Evolutionary conservation across 1,284 basidiomycete genomes (phyloP).

Genomic region (Cutaneotrichosporon spelunceum): DNA sequence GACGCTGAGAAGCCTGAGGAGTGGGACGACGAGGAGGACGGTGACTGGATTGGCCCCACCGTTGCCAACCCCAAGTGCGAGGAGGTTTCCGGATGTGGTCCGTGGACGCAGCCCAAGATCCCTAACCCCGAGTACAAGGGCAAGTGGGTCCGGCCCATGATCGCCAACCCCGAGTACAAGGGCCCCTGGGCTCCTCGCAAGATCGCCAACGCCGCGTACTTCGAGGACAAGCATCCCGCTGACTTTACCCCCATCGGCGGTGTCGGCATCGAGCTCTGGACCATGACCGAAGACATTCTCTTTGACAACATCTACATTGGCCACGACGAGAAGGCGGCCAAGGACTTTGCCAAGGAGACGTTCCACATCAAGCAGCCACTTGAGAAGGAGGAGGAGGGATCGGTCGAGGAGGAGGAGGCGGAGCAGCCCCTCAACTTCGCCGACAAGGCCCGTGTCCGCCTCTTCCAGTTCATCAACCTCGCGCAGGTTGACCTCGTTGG

Average conservation of each 20-base stretch:
- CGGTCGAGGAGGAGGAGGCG: constrained; percentile 57
- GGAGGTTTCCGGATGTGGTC: constrained; percentile 87
- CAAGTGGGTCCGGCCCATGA: constrained; percentile 89
- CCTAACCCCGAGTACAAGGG: constrained; percentile 91
- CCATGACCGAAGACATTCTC: constrained; percentile 96
- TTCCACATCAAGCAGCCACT: constrained; percentile 69
- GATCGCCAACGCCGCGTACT: constrained; percentile 90
- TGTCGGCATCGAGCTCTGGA: constrained; percentile 96
- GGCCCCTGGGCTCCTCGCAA: constrained; percentile 89
- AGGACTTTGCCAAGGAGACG: constrained; percentile 73
- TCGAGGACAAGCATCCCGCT: constrained; percentile 81
- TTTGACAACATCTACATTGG: constrained; percentile 91
- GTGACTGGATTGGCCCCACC: constrained; percentile 91
- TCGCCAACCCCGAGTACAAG: constrained; percentile 97
- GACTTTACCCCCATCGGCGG: constrained; percentile 86
- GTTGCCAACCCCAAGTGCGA: constrained; percentile 86
- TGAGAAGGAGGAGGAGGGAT: constrained; percentile 52
- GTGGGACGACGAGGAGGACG: constrained; percentile 98
- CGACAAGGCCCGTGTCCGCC: constrained; percentile 45
- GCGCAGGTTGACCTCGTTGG: constrained; percentile 48
- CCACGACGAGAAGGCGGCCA: constrained; percentile 77
- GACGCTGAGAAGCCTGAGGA: constrained; percentile 97
- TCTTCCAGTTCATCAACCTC: constrained; percentile 49
- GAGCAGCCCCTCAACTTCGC: constrained; percentile 28
- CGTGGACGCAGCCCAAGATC: constrained; percentile 83